Evolutionary conservation across 805 yeast species (phyloP), one percentile per base, ranked within the genome.

Genomic region (Saturnispora besseyi): DNA sequence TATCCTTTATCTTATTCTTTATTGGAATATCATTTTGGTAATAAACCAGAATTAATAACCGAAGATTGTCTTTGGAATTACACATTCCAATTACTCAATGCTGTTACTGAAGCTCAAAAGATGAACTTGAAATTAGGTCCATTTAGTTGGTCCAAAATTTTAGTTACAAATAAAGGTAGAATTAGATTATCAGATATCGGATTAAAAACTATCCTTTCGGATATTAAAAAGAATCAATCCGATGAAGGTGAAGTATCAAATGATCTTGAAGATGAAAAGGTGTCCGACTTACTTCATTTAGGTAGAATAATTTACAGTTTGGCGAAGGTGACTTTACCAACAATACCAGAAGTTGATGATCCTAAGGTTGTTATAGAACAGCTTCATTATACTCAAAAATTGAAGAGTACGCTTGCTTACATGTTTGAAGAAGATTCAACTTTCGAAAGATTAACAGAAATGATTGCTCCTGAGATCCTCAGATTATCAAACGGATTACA

Each of bases 1-100:
- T 86, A 76, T 64, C 97, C 99, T 24, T 71, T 79, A 53, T 76
- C 95, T 1, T 70, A 70, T 49, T 85, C 95, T 1, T 68, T 91
- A 44, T 69, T 72, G 50, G 96, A 88, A 53, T 72, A 75, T 18
- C 93, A 87, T 67, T 72, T 80, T 56, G 54, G 64, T 62, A 62
- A 59, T 28, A 64, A 65, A 37, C 70, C 74, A 4, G 77, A 73
- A 53, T 73, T 75, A 24, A 70, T 86, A 2, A 79, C 83, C 0
- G 89, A 83, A 60, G 77, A 78, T 8, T 61, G 78, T 10, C 65
- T 91, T 43, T 88, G 97, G 96, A 67, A 70, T 32, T 87, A 88
- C 58, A 64, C 85, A 47, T 74, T 82, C 15, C 98, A 93, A 67
- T 66, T 93, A 31, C 71, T 83, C 3, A 76, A 77, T 57, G 96